Evolutionary conservation across 2,329 filamentous ascomycete genomes (phyloP), one percentile per base, ranked within the genome.

Genomic region (Colletotrichum spinosum): DNA sequence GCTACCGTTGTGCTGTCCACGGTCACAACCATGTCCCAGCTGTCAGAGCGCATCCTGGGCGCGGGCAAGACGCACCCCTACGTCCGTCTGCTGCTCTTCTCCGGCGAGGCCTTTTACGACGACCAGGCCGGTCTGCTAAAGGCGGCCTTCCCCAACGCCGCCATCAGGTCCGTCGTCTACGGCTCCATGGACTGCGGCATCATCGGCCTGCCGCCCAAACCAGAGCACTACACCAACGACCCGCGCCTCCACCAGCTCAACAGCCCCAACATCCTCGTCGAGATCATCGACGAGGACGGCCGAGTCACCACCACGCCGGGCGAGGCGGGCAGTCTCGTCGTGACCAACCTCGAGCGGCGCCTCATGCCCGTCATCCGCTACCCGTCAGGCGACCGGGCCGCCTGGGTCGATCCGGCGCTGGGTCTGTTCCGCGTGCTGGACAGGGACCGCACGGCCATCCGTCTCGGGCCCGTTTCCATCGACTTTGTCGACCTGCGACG

Each of bases 361-460:
- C 62, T 65, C 8, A 62, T 65, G 62, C 62, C 62, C 52, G 57
- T 65, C 25, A 33, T 65, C 33, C 62, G 62, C 35, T 65, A 65
- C 37, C 62, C 58, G 3, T 65, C 62, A 8, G 62, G 62, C 6
- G 62, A 65, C 12, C 58, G 62, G 38, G 62, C 62, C 39, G 41
- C 48, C 12, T 65, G 62, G 62, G 62, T 65, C 17, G 62, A 57
- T 12, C 58, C 52, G 15, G 42, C 58, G 17, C 42, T 53, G 10
- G 58, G 62, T 12, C 58, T 65, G 13, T 65, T 65, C 58, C 62
- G 62, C 35, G n/a, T 65, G 2, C 62, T 65, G 8, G 62, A 49
- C 48, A 65, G 62, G 39, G 62, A 65, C 50, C 62, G 58, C 52
- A 65, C 58, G 37, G 52, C 62, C 41, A 62, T 65, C 46, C 62